phyloP scores from a whole-genome alignment of 202 grass and related monocot species.

The Zizania palustris region DNA sequence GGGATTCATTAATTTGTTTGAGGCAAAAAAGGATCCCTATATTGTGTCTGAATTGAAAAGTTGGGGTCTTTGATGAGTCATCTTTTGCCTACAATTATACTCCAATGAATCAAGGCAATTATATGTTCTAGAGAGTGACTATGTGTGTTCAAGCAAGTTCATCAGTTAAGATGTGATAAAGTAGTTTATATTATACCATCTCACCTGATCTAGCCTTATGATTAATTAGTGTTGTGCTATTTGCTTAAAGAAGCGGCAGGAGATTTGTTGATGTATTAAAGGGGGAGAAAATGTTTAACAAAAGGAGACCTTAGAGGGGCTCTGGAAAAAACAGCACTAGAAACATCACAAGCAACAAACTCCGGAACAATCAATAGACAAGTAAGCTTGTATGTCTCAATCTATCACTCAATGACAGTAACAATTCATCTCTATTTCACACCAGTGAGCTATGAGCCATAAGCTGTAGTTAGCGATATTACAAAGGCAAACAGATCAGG shows the following conservation, averaged over 20 bases:
- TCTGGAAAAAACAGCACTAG: too few species aligned
- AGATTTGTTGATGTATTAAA: too few species aligned
- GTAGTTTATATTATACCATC: background rate
- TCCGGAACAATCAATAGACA: too few species aligned
- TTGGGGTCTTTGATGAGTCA: background rate
- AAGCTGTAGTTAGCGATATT: background rate
- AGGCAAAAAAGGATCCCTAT: background rate
- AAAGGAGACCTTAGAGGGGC: too few species aligned
- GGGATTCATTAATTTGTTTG: background rate
- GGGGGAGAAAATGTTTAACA: too few species aligned
- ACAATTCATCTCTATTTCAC: background rate
- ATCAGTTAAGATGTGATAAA: background rate
- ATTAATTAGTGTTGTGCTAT: background rate
- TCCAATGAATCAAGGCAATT: background rate
- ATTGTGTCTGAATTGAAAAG: background rate
- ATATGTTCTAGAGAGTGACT: background rate
- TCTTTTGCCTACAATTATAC: background rate
- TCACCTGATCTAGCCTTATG: background rate
- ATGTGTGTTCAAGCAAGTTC: background rate
- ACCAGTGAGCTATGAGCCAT: background rate
- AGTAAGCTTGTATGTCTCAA: background rate
- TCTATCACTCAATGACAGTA: background rate
- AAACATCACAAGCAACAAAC: too few species aligned
- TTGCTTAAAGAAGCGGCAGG: too few species aligned
- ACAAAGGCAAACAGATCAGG: too few species aligned